phyloP scores from a whole-genome alignment of 1,284 basidiomycete genomes.

The Ustilago bromivora region DNA sequence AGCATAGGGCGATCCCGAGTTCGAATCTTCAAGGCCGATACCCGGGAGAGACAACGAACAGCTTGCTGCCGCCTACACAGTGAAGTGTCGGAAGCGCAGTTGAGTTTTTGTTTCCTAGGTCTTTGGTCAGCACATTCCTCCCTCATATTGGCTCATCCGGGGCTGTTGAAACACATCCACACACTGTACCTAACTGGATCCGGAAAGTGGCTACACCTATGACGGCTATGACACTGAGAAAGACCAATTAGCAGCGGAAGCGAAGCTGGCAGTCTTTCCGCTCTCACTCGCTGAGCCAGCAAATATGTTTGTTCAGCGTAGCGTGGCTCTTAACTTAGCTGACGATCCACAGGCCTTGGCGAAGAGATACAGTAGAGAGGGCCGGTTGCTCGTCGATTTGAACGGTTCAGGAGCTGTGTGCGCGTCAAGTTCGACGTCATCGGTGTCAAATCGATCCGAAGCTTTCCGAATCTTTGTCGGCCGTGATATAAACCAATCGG shows the following conservation, averaged over 20 bases:
- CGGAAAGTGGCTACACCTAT: background rate
- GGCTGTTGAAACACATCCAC: background rate
- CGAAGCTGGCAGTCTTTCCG: background rate
- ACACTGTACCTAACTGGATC: background rate
- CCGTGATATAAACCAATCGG: background rate
- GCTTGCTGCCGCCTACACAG: background rate
- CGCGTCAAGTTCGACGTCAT: constrained; percentile 29
- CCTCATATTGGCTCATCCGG: background rate
- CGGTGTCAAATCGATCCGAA: constrained; percentile 25
- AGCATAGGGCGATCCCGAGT: constrained; percentile 1
- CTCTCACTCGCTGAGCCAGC: background rate
- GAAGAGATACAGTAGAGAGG: background rate
- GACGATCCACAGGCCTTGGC: constrained; percentile 6
- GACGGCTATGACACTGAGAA: background rate
- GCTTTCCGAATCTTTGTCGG: constrained; percentile 15
- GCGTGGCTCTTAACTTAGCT: background rate
- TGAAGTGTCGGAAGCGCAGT: background rate
- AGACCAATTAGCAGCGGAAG: constrained; percentile 2
- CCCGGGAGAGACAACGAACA: background rate
- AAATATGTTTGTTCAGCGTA: background rate
- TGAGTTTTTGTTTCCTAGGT: background rate
- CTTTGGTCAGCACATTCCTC: constrained; percentile 4
- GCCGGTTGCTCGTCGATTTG: background rate
- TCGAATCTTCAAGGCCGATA: constrained; percentile 6
- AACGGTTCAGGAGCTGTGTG: background rate